Evolutionary conservation across 495 filamentous ascomycete species (phyloP).

Genomic region (Friedmanniomyces endolithicus): DNA sequence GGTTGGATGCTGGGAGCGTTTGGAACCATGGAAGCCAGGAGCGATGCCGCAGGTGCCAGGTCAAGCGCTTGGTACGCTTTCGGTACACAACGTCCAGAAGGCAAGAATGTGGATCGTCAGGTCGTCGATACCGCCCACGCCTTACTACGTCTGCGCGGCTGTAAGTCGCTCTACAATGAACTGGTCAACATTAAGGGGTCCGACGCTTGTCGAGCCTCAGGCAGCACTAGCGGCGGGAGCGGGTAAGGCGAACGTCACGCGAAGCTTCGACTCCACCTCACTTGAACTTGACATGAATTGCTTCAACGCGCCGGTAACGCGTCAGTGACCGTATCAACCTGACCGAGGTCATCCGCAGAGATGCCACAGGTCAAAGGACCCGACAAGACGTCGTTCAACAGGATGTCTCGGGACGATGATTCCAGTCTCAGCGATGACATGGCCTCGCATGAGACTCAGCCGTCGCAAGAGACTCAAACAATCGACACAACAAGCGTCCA

Average conservation of each 20-base stretch:
- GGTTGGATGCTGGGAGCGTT: background rate
- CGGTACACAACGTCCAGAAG: background rate
- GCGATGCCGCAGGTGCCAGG: background rate
- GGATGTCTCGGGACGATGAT: background rate
- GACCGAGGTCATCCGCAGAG: too few relatives aligned
- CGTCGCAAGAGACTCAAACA: slow-evolving; percentile 3
- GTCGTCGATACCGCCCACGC: too few relatives aligned
- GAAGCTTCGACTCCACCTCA: background rate
- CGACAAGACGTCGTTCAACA: background rate
- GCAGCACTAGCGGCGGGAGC: background rate
- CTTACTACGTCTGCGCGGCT: too few relatives aligned
- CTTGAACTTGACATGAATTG: background rate
- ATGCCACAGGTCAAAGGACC: too few relatives aligned
- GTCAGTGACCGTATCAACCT: too few relatives aligned
- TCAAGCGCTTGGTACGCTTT: background rate
- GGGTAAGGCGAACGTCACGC: background rate
- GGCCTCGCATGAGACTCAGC: background rate
- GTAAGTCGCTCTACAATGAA: too few relatives aligned
- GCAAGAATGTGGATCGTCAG: background rate
- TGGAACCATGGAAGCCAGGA: background rate
- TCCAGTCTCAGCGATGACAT: background rate
- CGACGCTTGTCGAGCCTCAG: too few relatives aligned
- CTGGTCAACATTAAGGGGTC: too few relatives aligned
- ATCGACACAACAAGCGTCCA: slow-evolving; percentile 1
- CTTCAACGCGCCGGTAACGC: too few relatives aligned